Evolutionary conservation across 1,284 basidiomycete genomes (phyloP).

Genomic region (Albatrellus sp.): DNA sequence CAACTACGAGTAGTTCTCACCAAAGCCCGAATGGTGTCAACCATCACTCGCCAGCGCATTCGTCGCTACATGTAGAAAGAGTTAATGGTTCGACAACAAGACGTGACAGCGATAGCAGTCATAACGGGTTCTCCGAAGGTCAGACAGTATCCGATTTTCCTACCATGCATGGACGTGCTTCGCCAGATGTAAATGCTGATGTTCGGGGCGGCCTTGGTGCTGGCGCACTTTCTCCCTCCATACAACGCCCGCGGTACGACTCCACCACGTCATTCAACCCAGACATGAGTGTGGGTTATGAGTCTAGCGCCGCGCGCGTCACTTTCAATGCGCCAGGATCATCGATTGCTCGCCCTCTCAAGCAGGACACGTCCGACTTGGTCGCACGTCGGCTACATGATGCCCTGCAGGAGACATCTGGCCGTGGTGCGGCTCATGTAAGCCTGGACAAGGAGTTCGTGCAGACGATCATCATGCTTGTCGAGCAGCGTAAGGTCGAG

Average conservation of each 20-base stretch:
- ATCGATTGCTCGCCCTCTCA: slow-evolving; percentile 16
- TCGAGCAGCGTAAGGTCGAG: slow-evolving; percentile 59
- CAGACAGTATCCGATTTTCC: background rate
- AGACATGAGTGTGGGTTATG: slow-evolving; percentile 7
- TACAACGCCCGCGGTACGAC: slow-evolving; percentile 12
- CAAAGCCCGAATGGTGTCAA: too few relatives aligned
- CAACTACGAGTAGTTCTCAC: too few relatives aligned
- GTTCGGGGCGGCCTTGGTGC: background rate
- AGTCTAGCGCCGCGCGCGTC: slow-evolving; percentile 20
- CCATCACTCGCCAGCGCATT: too few relatives aligned
- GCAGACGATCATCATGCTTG: slow-evolving; percentile 55
- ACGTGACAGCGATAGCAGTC: too few relatives aligned
- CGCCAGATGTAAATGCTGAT: slow-evolving; percentile 5
- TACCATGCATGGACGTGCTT: slow-evolving; percentile 2
- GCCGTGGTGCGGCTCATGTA: slow-evolving; percentile 50
- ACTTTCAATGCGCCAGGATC: slow-evolving; percentile 33
- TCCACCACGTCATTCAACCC: slow-evolving; percentile 12
- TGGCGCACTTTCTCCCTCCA: background rate
- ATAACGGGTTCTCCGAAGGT: too few relatives aligned
- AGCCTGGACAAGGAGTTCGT: slow-evolving; percentile 68
- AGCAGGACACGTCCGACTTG: slow-evolving; percentile 31
- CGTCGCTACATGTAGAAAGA: too few relatives aligned
- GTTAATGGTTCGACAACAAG: too few relatives aligned
- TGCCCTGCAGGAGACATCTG: slow-evolving; percentile 50
- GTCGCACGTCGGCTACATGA: slow-evolving; percentile 44